Percentiles rank a stretch among this genome's conserved stretches.
Conservation (phyloP, 371 early-diverging fungal species). For the Capillidium heterosporum region DNA sequence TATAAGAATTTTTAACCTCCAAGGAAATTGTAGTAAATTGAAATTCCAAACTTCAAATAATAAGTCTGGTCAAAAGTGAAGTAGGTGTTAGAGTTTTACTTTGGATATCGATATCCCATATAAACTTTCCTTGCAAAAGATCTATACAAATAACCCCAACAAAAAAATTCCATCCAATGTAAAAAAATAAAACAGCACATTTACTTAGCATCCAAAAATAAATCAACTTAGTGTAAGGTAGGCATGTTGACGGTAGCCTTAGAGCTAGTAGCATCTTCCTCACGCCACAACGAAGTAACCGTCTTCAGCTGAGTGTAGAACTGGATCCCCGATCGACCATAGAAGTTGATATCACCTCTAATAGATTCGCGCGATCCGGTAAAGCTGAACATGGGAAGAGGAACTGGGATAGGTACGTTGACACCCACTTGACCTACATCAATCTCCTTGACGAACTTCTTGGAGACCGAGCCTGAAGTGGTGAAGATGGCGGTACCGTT, state of each 20-base stretch:
- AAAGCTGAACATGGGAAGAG: conserved; percentile 92
- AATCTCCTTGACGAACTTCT: conserved; percentile 75
- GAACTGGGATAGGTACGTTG: conserved; percentile 63
- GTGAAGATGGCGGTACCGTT: conserved; percentile 95
- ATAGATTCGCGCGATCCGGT: conserved; percentile 91
- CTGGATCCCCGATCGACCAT: conserved; percentile 45
- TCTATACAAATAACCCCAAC: too few species aligned
- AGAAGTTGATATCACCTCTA: conserved; percentile 91
- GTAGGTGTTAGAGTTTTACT: too few species aligned
- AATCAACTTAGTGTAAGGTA: conserved; percentile 20
- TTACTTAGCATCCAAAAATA: too few species aligned
- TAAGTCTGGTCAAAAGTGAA: too few species aligned
- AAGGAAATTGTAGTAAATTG: too few species aligned
- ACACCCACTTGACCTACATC: conserved; percentile 77
- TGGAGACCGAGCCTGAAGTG: conserved; percentile 72
- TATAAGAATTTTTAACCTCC: too few species aligned
- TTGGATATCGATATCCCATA: too few species aligned
- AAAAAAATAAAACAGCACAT: too few species aligned
- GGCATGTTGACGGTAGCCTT: conserved; percentile 68
- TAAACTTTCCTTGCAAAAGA: too few species aligned
- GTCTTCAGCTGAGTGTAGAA: conserved; percentile 93
- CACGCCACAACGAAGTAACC: conserved; percentile 82
- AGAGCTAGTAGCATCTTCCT: conserved; percentile 48
- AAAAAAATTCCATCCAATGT: too few species aligned
- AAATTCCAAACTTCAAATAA: too few species aligned